Conservation (phyloP, 1,284 basidiomycete genomes). For the Takashimella tepidaria region DNA sequence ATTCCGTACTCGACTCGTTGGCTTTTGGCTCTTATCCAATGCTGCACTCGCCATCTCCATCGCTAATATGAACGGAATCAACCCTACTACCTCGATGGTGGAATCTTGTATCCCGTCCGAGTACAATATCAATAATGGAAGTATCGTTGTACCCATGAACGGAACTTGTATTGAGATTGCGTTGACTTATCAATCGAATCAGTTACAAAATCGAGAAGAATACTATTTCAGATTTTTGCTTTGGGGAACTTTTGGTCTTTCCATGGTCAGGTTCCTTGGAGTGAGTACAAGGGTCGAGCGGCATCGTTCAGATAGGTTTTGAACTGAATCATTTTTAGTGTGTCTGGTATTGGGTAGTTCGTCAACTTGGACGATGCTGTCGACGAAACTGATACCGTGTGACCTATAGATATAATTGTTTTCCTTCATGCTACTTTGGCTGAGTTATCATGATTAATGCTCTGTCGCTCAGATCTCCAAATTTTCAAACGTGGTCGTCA, state of each 20-base stretch:
- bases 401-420: too few relatives aligned
- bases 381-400: constrained; percentile 6
- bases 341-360: constrained; percentile 32
- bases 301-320: background rate
- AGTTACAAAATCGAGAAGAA: constrained; percentile 50
- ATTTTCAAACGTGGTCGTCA: too few relatives aligned
- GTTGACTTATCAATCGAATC: constrained; percentile 33
- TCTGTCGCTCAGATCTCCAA: too few relatives aligned
- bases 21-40: constrained; percentile 80
- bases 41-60: constrained; percentile 74
- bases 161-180: constrained; percentile 32
- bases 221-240: constrained; percentile 76
- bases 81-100: constrained; percentile 46
- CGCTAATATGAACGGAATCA: constrained; percentile 73
- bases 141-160: constrained; percentile 23
- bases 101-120: constrained; percentile 24
- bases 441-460: too few relatives aligned
- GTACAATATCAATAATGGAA: constrained; percentile 19
- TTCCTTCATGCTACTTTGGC: too few relatives aligned
- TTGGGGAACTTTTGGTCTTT: constrained; percentile 81
- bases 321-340: constrained; percentile 25
- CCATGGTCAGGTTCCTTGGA: constrained; percentile 73
- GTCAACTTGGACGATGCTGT: constrained; percentile 31
- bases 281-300: constrained; percentile 52
- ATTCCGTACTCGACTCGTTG: constrained; percentile 83